phyloP scores from a whole-genome alignment of 1,139 yeast genomes.

The Sugiyamaella grinbergsii region DNA sequence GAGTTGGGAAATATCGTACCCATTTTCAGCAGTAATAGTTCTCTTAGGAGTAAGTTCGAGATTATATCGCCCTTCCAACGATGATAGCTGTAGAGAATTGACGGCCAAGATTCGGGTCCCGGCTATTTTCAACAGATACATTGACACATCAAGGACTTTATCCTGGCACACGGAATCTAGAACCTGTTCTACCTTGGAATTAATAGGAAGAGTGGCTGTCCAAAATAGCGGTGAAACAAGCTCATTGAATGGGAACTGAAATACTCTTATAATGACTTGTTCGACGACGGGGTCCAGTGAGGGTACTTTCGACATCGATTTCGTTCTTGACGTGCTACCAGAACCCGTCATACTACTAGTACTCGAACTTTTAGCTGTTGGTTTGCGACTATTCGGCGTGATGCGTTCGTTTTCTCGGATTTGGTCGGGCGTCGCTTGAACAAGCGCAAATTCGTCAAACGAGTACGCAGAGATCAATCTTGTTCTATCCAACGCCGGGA shows the following conservation, averaged over 20 bases:
- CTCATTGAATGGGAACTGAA: constrained; percentile 43
- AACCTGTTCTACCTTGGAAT: constrained; percentile 35
- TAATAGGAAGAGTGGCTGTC: constrained; percentile 30
- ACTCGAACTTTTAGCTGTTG: constrained; percentile 14
- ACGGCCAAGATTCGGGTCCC: constrained; percentile 33
- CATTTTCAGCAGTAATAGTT: constrained; percentile 36
- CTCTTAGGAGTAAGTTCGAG: constrained; percentile 40
- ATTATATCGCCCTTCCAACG: constrained; percentile 32
- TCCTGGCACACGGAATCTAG: constrained; percentile 41
- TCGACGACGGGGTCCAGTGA: constrained; percentile 17
- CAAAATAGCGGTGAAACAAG: constrained; percentile 40
- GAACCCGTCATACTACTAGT: constrained; percentile 11
- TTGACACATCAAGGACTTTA: constrained; percentile 39
- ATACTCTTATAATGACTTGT: constrained; percentile 32
- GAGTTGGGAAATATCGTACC: constrained; percentile 29
- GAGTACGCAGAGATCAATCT: constrained; percentile 46
- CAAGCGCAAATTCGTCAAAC: constrained; percentile 51
- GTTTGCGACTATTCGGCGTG: constrained; percentile 37
- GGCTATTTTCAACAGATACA: constrained; percentile 42
- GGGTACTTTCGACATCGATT: constrained; percentile 13
- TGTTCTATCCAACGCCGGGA: constrained; percentile 49
- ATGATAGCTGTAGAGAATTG: constrained; percentile 25
- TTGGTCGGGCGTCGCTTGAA: constrained; percentile 44
- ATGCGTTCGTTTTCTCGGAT: constrained; percentile 39
- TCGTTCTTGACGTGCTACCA: neutral